Conservation (phyloP, 2,329 filamentous ascomycete species). For the Pseudogymnoascus sp. region DNA sequence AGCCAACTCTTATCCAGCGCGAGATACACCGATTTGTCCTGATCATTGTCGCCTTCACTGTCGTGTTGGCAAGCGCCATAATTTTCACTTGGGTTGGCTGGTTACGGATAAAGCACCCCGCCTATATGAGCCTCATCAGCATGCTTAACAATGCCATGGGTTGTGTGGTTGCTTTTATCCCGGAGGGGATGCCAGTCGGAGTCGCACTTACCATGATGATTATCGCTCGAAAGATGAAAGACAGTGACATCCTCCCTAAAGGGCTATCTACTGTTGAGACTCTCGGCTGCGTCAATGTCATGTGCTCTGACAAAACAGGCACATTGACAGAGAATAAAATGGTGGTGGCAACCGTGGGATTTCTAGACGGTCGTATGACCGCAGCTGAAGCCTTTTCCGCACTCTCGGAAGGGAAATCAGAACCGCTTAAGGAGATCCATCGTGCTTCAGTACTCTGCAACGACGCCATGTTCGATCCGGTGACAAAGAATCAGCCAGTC, state of each 20-base stretch:
- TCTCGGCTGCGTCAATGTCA: conserved; percentile 60
- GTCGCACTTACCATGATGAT: conserved; percentile 64
- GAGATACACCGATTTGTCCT: conserved; percentile 39
- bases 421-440: conserved; percentile 11
- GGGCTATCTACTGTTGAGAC: conserved; percentile 70
- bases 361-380: conserved; percentile 22
- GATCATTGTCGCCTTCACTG: conserved; percentile 36
- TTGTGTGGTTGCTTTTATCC: conserved; percentile 59
- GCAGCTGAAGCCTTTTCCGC: conserved; percentile 29
- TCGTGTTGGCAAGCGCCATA: conserved; percentile 35
- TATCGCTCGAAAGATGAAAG: conserved; percentile 64
- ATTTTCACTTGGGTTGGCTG: conserved; percentile 40
- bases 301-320: conserved; percentile 70
- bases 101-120: conserved; percentile 32
- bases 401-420: not conserved
- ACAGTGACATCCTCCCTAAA: conserved; percentile 69
- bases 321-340: conserved; percentile 51
- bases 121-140: conserved; percentile 36
- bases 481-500: conserved; percentile 31
- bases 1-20: conserved; percentile 34
- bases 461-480: conserved; percentile 36
- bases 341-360: conserved; percentile 33
- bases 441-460: conserved; percentile 35
- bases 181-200: conserved; percentile 62
- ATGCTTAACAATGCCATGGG: conserved; percentile 42